phyloP scores from a whole-genome alignment of 164 flowering plant genomes.

The Warburgia ugandensis region DNA sequence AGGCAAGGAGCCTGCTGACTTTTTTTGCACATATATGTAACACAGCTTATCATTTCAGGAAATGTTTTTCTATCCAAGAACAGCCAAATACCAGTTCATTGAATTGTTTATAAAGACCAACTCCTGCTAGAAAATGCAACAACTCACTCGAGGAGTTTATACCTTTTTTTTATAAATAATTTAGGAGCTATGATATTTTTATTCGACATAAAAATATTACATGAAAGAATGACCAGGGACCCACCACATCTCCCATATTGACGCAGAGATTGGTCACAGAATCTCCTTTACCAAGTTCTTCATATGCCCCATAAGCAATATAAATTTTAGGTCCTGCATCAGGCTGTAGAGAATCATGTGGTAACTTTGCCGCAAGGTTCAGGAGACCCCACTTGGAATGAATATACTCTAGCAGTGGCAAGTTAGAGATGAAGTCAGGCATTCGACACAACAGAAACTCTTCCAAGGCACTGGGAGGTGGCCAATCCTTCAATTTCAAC shows the following conservation, averaged over 20 bases:
- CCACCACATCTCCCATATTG: constrained; percentile 84
- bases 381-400: constrained; percentile 96
- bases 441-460: constrained; percentile 81
- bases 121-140: not conserved
- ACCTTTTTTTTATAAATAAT: too few relatives aligned
- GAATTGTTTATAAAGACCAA: too few relatives aligned
- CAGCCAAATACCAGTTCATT: too few relatives aligned
- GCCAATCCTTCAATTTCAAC: constrained; percentile 88
- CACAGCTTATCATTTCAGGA: too few relatives aligned
- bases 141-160: too few relatives aligned
- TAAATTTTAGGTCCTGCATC: constrained; percentile 80
- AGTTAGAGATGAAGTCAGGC: constrained; percentile 75
- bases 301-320: constrained; percentile 64
- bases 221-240: constrained; percentile 13
- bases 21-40: too few relatives aligned
- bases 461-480: constrained; percentile 78
- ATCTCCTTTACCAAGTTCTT: constrained; percentile 70
- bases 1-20: too few relatives aligned
- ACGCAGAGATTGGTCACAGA: constrained; percentile 65
- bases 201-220: not conserved
- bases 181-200: not conserved
- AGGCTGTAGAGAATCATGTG: constrained; percentile 78
- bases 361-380: constrained; percentile 89
- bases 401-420: constrained; percentile 84
- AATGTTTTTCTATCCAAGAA: too few relatives aligned